These are phyloP conservation scores for Plasmodium malariae DNA, from an alignment of 169 alveolate species.

Conservation along the genomic window DNA sequence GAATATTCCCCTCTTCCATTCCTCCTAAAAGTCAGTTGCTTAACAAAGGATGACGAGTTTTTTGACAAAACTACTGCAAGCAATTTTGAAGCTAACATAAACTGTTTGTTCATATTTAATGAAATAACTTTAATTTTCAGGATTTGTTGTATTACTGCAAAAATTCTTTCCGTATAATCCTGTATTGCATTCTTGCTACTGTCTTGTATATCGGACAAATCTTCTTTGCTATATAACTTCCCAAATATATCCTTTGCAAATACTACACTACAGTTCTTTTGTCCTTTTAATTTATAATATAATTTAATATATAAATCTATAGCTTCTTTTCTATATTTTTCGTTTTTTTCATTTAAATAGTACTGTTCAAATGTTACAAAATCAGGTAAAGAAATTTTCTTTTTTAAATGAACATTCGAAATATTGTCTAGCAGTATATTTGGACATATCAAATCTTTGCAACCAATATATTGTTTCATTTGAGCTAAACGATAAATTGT, in stretches of 20 bases:
- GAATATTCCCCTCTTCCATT: not conserved
- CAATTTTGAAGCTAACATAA: constrained; percentile 65
- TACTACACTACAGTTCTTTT: constrained; percentile 42
- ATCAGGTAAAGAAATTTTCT: constrained; percentile 35
- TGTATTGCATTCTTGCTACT: not conserved
- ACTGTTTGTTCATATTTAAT: constrained; percentile 35
- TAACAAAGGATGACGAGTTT: constrained; percentile 60
- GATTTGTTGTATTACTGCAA: constrained; percentile 40
- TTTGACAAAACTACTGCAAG: constrained; percentile 50
- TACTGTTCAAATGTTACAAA: constrained; percentile 41
- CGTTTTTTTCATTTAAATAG: constrained; percentile 59
- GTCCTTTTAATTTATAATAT: constrained; percentile 23
- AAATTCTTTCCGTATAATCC: constrained; percentile 42
- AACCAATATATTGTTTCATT: constrained; percentile 68
- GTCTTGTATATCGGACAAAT: not conserved
- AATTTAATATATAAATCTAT: constrained; percentile 50
- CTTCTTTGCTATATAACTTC: constrained; percentile 60
- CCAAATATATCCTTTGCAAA: constrained; percentile 69
- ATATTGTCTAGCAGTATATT: constrained; percentile 15
- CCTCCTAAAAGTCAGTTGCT: constrained; percentile 25
- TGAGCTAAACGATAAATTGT: constrained; percentile 50
- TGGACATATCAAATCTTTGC: constrained; percentile 62
- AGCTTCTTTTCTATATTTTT: constrained; percentile 63
- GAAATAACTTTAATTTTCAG: constrained; percentile 56
- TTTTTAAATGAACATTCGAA: constrained; percentile 35